Evolutionary conservation across 352 stramenopile genomes (phyloP).

Genomic region (Phytopythium chamaehyphon): DNA sequence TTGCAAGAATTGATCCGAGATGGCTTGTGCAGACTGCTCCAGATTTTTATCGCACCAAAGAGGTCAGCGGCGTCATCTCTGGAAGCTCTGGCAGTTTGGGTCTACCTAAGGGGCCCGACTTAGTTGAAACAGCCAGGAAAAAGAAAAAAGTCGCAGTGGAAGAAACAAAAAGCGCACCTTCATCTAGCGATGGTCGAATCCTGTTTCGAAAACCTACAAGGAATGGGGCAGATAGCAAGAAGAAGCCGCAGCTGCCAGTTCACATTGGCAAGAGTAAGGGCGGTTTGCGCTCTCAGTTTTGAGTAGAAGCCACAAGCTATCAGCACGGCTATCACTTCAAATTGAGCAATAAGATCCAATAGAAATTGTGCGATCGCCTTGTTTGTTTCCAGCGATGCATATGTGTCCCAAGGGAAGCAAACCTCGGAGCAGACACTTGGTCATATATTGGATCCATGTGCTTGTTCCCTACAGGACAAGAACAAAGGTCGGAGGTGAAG

Average conservation of each 20-base stretch:
- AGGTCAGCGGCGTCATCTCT: conserved; percentile 60
- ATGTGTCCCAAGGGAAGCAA: too few species aligned
- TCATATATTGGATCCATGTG: too few species aligned
- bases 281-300: conserved; percentile 75
- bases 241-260: conserved; percentile 54
- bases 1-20: conserved; percentile 66
- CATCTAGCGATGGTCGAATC: conserved; percentile 47
- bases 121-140: conserved; percentile 12
- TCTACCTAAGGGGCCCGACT: conserved; percentile 35
- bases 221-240: conserved; percentile 9
- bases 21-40: conserved; percentile 66
- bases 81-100: conserved; percentile 66
- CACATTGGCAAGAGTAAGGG: conserved; percentile 84
- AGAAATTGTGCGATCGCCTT: too few species aligned
- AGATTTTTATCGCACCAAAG: conserved; percentile 70
- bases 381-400: too few species aligned
- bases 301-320: background rate
- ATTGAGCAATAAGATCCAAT: too few species aligned
- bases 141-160: conserved; percentile 18
- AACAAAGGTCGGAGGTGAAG: too few species aligned
- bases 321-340: too few species aligned
- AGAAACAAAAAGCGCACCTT: conserved; percentile 11
- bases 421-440: too few species aligned
- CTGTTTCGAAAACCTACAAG: conserved; percentile 63
- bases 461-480: too few species aligned